Base-by-base conservation (phyloP, 73 alveolate species). In the Stentor roeselii region DNA sequence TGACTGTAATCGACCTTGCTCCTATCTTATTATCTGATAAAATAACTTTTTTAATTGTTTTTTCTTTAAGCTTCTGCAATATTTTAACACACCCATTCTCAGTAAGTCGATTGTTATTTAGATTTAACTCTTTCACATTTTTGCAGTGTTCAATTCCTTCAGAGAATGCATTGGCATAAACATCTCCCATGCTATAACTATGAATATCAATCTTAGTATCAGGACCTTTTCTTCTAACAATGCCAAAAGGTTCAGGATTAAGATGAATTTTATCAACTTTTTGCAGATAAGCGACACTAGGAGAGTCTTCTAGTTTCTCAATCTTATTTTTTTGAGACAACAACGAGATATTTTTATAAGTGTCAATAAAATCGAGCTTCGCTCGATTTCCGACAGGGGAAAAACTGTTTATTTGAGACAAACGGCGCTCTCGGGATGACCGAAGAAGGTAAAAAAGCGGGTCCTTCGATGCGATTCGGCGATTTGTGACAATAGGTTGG, bases 121-220 rank as follows among this genome's bases (percentile, higher is more conserved):
- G 39, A 41, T 76, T 39, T 14, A 76, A 14, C 39, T 76, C 39
- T 76, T 76, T n/a, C 36, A 76, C 60, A 21, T n/a, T 32, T 39
- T 37, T 37, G 1, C 14, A 15, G 6, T 76, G 74, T 1, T 76
- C 37, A 21, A 76, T 76, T 76, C 60, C 84, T 41, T 76, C 74
- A 14, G 75, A 39, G 34, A 76, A 76, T 37, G 39, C 76, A 27
- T 76, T 35, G 6, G 75, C 84, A 34, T 76, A 76, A 14, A 39
- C 15, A 27, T 76, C 84, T 1, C 84, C 84, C 84, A 76, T 76
- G n/a, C 75, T 39, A 38, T 76, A 76, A 76, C 74, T 14, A 32
- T 37, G 74, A 0, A 76, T 76, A 76, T 76, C 84, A 21, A 76
- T 21, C 14, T 34, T n/a, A 40, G 14, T 39, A 15, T 76, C 84